Base-by-base conservation (phyloP, 1,139 yeast species). In the Arxiozyma telluris region DNA sequence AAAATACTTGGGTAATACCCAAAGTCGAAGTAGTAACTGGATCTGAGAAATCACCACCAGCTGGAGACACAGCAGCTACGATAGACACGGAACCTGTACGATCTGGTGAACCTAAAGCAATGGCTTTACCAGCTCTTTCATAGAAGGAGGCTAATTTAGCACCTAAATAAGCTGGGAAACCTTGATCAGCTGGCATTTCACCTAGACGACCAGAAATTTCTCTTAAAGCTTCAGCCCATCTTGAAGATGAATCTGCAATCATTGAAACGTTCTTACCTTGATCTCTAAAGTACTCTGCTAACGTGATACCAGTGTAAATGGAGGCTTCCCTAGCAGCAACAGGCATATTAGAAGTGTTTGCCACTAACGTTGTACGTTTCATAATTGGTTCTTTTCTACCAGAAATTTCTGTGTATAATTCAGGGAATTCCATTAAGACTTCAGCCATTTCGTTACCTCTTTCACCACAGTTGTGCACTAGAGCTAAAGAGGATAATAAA, bases 101-200 rank as follows among this genome's bases (percentile, higher is more conserved):
- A 65, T 88, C 87, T 60, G 99, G 98, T 60, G 96, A 88, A 70
- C 99, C 99, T 60, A 93, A 79, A 6, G 96, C 94, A 67, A 85
- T 79, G 49, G 96, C 95, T 73, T 87, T 90, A 77, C 99, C 99
- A 49, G 99, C 98, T 80, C 99, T 90, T 78, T 93, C 99, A 74
- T 93, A 93, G 82, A 93, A 93, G 55, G 98, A 93, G 55, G 99
- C 98, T 69, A 93, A 81, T 73, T 93, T 93, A 54, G 99, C 96
- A 76, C 98, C 98, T 73, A 93, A 81, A 72, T 94, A 93, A 56
- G 99, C 99, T 60, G 99, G 99, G 94, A 91, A 93, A 80, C 99
- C 99, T 79, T 94, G 98, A 77, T 93, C 99, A 59, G 99, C 99
- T 71, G 99, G 99, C 99, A 93, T 93, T 79, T 94, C 99, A 75